Conservation (phyloP, 202 grass and related monocot genomes). For the Miscanthus sacchariflorus region DNA sequence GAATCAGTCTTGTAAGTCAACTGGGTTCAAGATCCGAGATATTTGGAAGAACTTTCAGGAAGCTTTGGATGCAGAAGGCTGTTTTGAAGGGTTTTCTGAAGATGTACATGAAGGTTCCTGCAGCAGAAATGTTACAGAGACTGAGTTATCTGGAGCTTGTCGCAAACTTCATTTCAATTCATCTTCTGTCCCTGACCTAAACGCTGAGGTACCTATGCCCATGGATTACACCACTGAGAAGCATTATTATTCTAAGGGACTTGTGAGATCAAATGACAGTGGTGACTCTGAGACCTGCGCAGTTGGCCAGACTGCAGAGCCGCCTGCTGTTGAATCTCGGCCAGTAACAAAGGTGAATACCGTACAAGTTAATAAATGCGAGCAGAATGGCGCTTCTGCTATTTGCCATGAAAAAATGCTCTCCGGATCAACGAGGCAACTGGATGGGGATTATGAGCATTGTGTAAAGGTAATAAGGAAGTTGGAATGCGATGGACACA, state of each 20-base stretch:
- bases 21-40: conserved; percentile 84
- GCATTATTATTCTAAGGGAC: conserved; percentile 52
- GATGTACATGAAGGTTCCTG: conserved; percentile 64
- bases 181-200: conserved; percentile 80
- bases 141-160: conserved; percentile 62
- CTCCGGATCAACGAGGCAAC: conserved; percentile 40
- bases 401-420: conserved; percentile 48
- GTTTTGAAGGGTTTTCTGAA: conserved; percentile 67
- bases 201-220: conserved; percentile 61
- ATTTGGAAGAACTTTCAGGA: conserved; percentile 73
- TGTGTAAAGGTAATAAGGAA: conserved; percentile 87
- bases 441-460: conserved; percentile 86
- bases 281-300: conserved; percentile 81
- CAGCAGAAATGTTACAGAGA: conserved; percentile 64
- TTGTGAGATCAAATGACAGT: conserved; percentile 72
- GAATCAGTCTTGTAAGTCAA: conserved; percentile 60
- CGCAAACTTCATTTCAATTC: conserved; percentile 79
- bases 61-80: conserved; percentile 75
- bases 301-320: conserved; percentile 50
- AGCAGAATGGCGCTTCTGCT: conserved; percentile 62
- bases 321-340: conserved; percentile 67
- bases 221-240: conserved; percentile 62
- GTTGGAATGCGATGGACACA: conserved; percentile 79
- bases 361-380: conserved; percentile 33
- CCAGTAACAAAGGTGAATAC: conserved; percentile 47